These are phyloP conservation scores for Cryptococcus sp. DNA, from an alignment of 1,284 basidiomycete genomes.

Conservation along the genomic window DNA sequence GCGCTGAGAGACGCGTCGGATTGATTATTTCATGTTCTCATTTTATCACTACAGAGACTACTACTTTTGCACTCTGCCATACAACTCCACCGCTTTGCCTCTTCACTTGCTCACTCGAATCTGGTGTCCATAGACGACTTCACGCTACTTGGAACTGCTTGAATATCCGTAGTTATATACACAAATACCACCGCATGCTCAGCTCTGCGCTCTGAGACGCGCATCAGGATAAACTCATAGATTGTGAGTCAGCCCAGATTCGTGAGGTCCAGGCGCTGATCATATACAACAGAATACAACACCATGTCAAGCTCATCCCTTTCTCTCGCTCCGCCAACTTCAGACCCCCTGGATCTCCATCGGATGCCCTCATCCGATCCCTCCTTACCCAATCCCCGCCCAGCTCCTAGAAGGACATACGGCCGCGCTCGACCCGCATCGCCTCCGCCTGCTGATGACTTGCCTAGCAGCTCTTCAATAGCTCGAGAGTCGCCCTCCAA, in stretches of 20 bases:
- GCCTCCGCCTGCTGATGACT: slow-evolving; percentile 7
- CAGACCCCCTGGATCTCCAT: slow-evolving; percentile 12
- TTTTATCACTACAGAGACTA: background rate
- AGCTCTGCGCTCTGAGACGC: too few relatives aligned
- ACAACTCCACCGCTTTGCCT: too few relatives aligned
- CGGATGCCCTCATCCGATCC: background rate
- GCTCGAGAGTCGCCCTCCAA: slow-evolving; percentile 25
- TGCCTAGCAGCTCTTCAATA: background rate
- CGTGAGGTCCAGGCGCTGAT: background rate
- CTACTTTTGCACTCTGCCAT: background rate
- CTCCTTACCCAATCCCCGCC: slow-evolving; percentile 7
- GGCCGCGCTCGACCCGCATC: slow-evolving; percentile 19
- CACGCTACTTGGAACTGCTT: too few relatives aligned
- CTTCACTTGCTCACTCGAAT: too few relatives aligned
- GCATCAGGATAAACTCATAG: too few relatives aligned
- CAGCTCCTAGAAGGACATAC: slow-evolving; percentile 23
- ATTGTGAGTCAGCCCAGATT: too few relatives aligned
- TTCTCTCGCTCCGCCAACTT: slow-evolving; percentile 9
- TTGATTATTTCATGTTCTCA: background rate
- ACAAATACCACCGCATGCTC: too few relatives aligned
- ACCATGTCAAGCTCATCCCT: slow-evolving; percentile 25
- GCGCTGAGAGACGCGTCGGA: too few relatives aligned
- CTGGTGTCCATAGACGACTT: too few relatives aligned
- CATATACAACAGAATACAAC: background rate
- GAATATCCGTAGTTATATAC: too few relatives aligned